Conservation (phyloP, 2,329 filamentous ascomycete genomes). For the Botrytis cinerea region DNA sequence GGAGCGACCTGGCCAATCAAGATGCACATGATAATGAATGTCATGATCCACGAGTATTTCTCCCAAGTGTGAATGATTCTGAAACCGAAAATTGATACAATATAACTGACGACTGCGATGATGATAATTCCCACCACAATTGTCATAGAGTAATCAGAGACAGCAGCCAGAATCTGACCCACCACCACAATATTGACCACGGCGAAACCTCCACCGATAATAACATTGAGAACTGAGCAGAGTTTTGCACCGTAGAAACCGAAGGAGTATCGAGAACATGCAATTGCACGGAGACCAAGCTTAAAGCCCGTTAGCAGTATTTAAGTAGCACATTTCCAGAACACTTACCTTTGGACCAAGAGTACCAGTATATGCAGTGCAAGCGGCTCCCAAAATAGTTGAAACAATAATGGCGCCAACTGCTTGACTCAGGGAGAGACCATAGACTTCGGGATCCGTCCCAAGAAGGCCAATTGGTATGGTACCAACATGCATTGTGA, state of each 20-base stretch:
- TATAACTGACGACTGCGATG: conserved; percentile 37
- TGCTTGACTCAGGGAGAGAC: conserved; percentile 49
- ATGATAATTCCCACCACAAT: conserved; percentile 44
- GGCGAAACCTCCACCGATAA: conserved; percentile 47
- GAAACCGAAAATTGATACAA: conserved; percentile 42
- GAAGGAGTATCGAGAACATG: conserved; percentile 50
- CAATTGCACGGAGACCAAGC: conserved; percentile 47
- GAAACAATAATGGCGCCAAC: conserved; percentile 46
- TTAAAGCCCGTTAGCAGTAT: conserved; percentile 22
- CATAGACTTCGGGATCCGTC: conserved; percentile 46
- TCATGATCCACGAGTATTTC: conserved; percentile 52
- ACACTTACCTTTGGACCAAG: conserved; percentile 45
- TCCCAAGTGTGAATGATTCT: conserved; percentile 50
- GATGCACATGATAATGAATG: conserved; percentile 50
- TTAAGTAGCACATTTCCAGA: neutral
- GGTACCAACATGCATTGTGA: conserved; percentile 46
- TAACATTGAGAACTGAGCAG: conserved; percentile 49
- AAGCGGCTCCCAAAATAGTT: conserved; percentile 46
- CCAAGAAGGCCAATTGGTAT: conserved; percentile 49
- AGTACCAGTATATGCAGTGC: conserved; percentile 46
- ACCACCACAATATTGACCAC: conserved; percentile 51
- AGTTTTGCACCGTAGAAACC: conserved; percentile 54
- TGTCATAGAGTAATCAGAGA: conserved; percentile 45
- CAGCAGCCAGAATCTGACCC: conserved; percentile 41
- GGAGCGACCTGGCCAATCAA: conserved; percentile 50